Evolutionary conservation across 75 land plant genomes (phyloP).

Genomic region (Cryptomeria japonica): DNA sequence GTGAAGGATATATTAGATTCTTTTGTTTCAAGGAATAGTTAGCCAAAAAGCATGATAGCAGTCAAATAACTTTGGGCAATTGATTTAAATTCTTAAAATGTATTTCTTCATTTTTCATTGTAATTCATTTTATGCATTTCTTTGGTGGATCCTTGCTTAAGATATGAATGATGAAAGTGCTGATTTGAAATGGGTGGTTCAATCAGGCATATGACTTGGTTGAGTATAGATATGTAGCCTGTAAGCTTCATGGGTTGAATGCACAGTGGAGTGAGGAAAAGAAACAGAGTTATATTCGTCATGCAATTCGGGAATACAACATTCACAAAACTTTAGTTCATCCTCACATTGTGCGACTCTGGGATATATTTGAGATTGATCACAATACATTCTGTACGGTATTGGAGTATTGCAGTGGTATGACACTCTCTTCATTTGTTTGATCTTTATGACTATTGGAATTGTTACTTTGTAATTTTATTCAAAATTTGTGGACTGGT

Average conservation of each 20-base stretch:
- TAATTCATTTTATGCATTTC: not conserved
- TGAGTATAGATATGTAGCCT: conserved; percentile 93
- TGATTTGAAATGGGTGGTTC: conserved; percentile 34
- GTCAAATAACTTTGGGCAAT: not conserved
- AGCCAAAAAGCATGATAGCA: not conserved
- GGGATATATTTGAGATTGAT: conserved; percentile 99
- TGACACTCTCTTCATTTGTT: conserved; percentile 9
- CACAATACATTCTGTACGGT: conserved; percentile 98
- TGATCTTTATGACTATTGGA: conserved; percentile 9
- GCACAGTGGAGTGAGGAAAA: conserved; percentile 97
- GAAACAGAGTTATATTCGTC: conserved; percentile 94
- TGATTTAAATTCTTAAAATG: not conserved
- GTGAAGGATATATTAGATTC: not conserved
- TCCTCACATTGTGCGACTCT: conserved; percentile 89
- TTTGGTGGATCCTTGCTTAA: not conserved
- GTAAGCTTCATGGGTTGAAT: conserved; percentile 97
- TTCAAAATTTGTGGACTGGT: not conserved
- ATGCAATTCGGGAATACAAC: conserved; percentile 96
- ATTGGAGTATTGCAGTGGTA: conserved; percentile 95
- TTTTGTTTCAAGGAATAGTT: not conserved
- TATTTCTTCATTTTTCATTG: not conserved
- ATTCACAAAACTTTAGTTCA: conserved; percentile 93
- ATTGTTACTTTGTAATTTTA: not conserved
- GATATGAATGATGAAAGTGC: not conserved
- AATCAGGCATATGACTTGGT: conserved; percentile 96